phyloP scores from a whole-genome alignment of 305 asterid species.

The Fraxinus floribunda region DNA sequence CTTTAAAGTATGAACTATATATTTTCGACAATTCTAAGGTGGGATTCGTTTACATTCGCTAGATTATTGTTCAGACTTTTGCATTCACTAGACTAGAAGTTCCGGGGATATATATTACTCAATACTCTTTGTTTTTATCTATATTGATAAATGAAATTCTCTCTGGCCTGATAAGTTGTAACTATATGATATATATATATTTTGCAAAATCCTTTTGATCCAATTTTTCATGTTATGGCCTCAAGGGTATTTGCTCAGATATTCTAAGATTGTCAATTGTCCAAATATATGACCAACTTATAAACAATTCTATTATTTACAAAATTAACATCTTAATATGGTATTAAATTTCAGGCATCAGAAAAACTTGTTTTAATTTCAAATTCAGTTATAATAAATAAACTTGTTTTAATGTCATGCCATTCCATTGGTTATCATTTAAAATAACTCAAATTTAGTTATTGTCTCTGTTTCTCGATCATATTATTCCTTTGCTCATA shows the following conservation, averaged over 20 bases:
- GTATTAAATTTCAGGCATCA: neutral
- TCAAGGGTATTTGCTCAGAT: neutral
- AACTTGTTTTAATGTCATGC: neutral
- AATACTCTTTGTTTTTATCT: neutral
- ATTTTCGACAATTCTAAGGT: conserved; percentile 15
- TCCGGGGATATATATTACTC: conserved; percentile 11
- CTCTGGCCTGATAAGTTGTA: neutral
- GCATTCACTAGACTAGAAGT: conserved; percentile 18
- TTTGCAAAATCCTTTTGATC: neutral
- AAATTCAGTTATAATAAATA: too few relatives aligned
- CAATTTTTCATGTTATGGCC: neutral
- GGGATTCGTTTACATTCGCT: neutral
- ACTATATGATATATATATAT: neutral
- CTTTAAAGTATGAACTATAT: conserved; percentile 37
- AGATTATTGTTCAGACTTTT: neutral
- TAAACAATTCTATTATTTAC: neutral
- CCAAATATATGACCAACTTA: neutral
- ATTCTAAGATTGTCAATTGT: neutral
- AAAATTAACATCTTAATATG: neutral
- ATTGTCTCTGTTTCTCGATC: too few relatives aligned
- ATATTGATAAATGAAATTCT: neutral
- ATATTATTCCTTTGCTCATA: neutral
- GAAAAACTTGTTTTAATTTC: neutral
- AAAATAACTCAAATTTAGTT: too few relatives aligned
- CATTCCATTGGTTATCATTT: neutral